phyloP scores from a whole-genome alignment of 1,139 yeast genomes.

The Hansenula lynferdii region DNA sequence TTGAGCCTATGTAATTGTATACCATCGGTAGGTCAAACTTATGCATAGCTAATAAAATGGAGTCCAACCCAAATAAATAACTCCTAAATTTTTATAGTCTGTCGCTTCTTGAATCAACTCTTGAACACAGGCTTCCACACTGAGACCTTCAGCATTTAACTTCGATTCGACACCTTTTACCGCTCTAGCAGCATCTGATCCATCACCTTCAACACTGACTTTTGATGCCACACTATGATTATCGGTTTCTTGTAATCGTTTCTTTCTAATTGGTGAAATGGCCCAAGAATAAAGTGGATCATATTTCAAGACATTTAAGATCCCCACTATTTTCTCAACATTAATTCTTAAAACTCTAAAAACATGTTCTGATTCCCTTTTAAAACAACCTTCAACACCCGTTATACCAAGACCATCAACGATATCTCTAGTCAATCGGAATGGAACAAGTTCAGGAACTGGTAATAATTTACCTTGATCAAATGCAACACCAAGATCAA shows the following conservation, averaged over 20 bases:
- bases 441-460: slow-evolving; percentile 92
- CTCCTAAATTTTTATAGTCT: slow-evolving; percentile 59
- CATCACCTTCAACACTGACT: slow-evolving; percentile 41
- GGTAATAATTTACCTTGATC: slow-evolving; percentile 84
- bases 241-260: slow-evolving; percentile 44
- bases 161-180: slow-evolving; percentile 69
- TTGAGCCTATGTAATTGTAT: too few relatives aligned
- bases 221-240: slow-evolving; percentile 9
- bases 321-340: slow-evolving; percentile 67
- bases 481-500: slow-evolving; percentile 94
- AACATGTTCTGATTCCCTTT: slow-evolving; percentile 69
- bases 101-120: slow-evolving; percentile 78
- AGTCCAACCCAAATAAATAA: slow-evolving; percentile 82
- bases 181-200: slow-evolving; percentile 79
- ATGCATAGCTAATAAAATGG: slow-evolving; percentile 38
- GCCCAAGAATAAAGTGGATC: slow-evolving; percentile 95
- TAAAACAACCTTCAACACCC: slow-evolving; percentile 75
- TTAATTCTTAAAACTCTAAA: slow-evolving; percentile 63
- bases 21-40: too few relatives aligned
- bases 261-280: slow-evolving; percentile 62
- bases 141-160: slow-evolving; percentile 59
- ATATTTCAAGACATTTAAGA: slow-evolving; percentile 80
- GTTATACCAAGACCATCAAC: slow-evolving; percentile 90
- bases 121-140: slow-evolving; percentile 79
- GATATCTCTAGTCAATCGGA: slow-evolving; percentile 82